These are phyloP conservation scores for Bondarzewia mesenterica DNA, from an alignment of 1,284 basidiomycete genomes.

Conservation along the genomic window DNA sequence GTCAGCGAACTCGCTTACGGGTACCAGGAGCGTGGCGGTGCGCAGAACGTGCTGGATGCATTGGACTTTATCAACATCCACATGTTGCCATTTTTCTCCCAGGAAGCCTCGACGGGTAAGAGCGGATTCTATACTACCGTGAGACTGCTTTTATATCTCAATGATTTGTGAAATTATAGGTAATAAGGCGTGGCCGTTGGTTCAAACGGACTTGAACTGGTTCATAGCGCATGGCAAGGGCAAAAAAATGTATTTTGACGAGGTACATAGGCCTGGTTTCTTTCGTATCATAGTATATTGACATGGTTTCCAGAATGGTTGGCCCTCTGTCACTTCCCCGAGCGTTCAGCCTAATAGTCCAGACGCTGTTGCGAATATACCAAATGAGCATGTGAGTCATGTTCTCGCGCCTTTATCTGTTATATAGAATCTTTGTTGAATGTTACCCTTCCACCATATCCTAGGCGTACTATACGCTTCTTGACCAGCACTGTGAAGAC, in stretches of 20 bases:
- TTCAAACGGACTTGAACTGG: slow-evolving; percentile 46
- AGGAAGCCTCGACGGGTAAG: slow-evolving; percentile 50
- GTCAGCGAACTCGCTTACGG: slow-evolving; percentile 45
- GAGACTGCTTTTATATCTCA: neutral
- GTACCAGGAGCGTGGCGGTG: slow-evolving; percentile 43
- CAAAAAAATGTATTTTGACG: slow-evolving; percentile 67
- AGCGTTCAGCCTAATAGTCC: slow-evolving; percentile 52
- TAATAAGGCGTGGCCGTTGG: slow-evolving; percentile 53
- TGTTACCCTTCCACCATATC: slow-evolving; percentile 6
- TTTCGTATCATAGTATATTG: neutral
- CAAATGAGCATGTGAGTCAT: slow-evolving; percentile 50
- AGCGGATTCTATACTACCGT: neutral
- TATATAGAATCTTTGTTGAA: too few relatives aligned
- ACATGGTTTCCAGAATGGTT: slow-evolving; percentile 46
- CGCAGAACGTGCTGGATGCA: slow-evolving; percentile 50
- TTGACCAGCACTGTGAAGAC: slow-evolving; percentile 55
- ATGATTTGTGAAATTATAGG: slow-evolving; percentile 21
- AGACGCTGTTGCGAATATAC: slow-evolving; percentile 44
- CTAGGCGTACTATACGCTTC: slow-evolving; percentile 55
- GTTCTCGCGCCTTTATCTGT: neutral
- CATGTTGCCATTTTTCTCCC: slow-evolving; percentile 68
- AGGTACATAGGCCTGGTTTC: slow-evolving; percentile 33
- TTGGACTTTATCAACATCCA: slow-evolving; percentile 65
- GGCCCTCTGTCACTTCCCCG: slow-evolving; percentile 54
- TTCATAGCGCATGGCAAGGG: slow-evolving; percentile 49